These are phyloP conservation scores for Cardamine resedifolia DNA, from an alignment of 345 rosid genomes.

Conservation along the genomic window DNA sequence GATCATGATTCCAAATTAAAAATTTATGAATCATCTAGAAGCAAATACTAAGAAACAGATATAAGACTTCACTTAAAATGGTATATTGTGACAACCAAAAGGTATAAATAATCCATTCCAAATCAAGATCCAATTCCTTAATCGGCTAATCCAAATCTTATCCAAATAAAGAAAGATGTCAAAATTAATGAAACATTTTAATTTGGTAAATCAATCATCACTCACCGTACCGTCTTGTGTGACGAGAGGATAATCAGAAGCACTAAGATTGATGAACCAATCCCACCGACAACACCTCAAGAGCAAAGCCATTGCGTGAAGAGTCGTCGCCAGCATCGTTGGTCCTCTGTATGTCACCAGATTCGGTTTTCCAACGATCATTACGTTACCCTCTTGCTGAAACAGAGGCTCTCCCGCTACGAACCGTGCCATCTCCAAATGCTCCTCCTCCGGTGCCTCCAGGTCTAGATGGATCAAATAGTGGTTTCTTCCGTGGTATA, in stretches of 20 bases:
- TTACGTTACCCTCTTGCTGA: constrained; percentile 64
- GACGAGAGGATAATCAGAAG: constrained; percentile 87
- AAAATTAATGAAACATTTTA: background rate
- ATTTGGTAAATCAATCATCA: constrained; percentile 26
- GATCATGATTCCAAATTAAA: background rate
- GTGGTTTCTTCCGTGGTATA: constrained; percentile 82
- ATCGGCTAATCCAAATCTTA: too few species aligned
- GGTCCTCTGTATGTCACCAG: constrained; percentile 91
- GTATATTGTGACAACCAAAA: background rate
- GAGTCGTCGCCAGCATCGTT: constrained; percentile 86
- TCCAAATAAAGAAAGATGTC: background rate
- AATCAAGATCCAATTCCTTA: constrained; percentile 10
- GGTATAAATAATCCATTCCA: background rate
- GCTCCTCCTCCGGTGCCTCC: constrained; percentile 60
- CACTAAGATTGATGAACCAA: constrained; percentile 97
- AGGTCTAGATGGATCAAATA: constrained; percentile 76
- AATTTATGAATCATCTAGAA: background rate
- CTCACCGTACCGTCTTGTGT: constrained; percentile 99
- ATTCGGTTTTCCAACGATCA: constrained; percentile 74
- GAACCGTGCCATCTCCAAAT: constrained; percentile 53
- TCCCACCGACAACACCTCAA: constrained; percentile 82
- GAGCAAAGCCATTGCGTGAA: constrained; percentile 79
- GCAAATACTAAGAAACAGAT: background rate
- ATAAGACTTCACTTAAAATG: background rate
- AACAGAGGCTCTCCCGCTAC: constrained; percentile 58